Evolutionary conservation across 139 green algal genomes (phyloP).

Genomic region (Chlamydomonas sp.): DNA sequence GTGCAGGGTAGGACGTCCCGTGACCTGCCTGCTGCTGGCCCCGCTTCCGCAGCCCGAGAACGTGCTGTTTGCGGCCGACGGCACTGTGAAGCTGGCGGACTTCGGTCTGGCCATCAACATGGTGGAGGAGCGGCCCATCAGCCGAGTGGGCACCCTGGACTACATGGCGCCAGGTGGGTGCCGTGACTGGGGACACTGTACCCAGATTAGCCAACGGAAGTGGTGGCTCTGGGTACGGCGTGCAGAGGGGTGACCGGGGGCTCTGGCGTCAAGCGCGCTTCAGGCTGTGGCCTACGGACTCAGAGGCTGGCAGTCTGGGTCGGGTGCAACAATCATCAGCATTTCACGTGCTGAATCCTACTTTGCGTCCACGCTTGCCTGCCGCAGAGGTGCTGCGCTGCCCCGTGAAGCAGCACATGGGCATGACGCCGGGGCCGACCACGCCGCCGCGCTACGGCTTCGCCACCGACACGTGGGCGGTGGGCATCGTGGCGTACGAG

Average conservation of each 20-base stretch:
- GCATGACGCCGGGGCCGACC: conserved; percentile 18
- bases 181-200: not conserved
- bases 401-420: conserved; percentile 57
- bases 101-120: conserved; percentile 67
- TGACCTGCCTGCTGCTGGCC: not conserved
- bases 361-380: not conserved
- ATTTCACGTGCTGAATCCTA: too few species aligned
- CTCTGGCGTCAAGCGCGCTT: too few species aligned
- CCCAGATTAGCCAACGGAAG: not conserved
- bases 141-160: conserved; percentile 56
- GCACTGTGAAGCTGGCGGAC: conserved; percentile 57
- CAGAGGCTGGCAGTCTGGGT: too few species aligned
- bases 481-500: conserved; percentile 65
- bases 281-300: too few species aligned
- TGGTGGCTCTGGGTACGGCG: not conserved
- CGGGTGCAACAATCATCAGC: too few species aligned
- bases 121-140: conserved; percentile 60
- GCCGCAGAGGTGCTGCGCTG: conserved; percentile 64
- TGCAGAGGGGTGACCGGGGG: too few species aligned
- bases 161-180: conserved; percentile 32
- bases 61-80: conserved; percentile 43
- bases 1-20: too few species aligned
- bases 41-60: conserved; percentile 35
- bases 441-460: conserved; percentile 17
- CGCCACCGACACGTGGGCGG: conserved; percentile 53